A percentile compares a stretch with the other conserved stretches of the same genome.
Evolutionary conservation across 306 rosid species (phyloP).

Genomic region (Vigna nakashimae): DNA sequence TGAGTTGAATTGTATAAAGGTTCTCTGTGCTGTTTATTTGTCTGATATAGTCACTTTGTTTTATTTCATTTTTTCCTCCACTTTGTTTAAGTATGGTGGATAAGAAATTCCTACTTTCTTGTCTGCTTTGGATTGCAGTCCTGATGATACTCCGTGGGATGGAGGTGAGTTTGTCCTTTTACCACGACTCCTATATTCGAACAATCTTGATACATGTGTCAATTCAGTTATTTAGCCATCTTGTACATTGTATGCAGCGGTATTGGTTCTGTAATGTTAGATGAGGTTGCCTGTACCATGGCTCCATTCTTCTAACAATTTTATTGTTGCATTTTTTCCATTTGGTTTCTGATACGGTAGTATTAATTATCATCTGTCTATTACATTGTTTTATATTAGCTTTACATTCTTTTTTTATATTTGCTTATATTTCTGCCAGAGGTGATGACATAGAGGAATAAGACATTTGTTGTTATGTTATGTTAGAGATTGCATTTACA

Average conservation of each 20-base stretch:
- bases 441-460: background rate
- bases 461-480: background rate
- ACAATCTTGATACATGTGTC: background rate
- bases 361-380: background rate
- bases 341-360: background rate
- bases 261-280: background rate
- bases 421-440: background rate
- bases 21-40: constrained; percentile 27
- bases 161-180: constrained; percentile 60
- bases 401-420: too few relatives aligned
- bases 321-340: background rate
- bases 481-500: background rate
- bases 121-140: constrained; percentile 70
- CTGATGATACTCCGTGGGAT: constrained; percentile 77
- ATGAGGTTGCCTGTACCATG: background rate
- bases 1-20: constrained; percentile 51
- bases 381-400: background rate
- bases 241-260: constrained; percentile 18
- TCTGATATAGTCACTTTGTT: constrained; percentile 31
- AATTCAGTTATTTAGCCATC: background rate
- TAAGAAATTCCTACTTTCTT: constrained; percentile 65
- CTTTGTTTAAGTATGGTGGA: constrained; percentile 52
- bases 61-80: constrained; percentile 27
- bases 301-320: background rate
- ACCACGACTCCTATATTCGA: constrained; percentile 5